A percentile compares a stretch with the other conserved stretches of the same genome.
Evolutionary conservation across 495 filamentous ascomycete species (phyloP).

Genomic region (Xylaria nigripes): DNA sequence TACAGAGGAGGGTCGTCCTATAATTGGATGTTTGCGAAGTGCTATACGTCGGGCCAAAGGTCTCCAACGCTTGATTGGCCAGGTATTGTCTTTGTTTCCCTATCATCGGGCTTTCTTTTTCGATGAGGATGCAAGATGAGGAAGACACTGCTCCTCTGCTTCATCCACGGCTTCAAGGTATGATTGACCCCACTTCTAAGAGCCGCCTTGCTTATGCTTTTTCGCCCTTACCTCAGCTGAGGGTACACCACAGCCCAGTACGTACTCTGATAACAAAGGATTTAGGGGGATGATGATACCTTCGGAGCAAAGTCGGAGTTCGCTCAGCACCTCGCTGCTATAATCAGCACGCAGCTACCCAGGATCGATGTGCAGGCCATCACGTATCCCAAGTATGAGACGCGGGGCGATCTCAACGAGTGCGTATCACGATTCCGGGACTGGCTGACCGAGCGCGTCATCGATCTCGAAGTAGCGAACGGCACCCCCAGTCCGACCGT

Average conservation of each 20-base stretch:
- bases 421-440: slow-evolving; percentile 76
- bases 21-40: too few relatives aligned
- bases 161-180: slow-evolving; percentile 98
- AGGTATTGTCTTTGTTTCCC: background rate
- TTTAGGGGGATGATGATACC: slow-evolving; percentile 78
- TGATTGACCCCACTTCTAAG: slow-evolving; percentile 8
- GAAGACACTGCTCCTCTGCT: slow-evolving; percentile 83
- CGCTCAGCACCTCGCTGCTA: slow-evolving; percentile 60
- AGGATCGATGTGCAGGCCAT: slow-evolving; percentile 60
- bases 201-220: too few relatives aligned
- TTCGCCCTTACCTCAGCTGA: background rate
- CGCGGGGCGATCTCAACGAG: slow-evolving; percentile 73
- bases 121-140: slow-evolving; percentile 52
- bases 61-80: background rate
- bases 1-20: too few relatives aligned
- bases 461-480: slow-evolving; percentile 83
- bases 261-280: slow-evolving; percentile 1
- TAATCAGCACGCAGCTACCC: slow-evolving; percentile 64
- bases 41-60: too few relatives aligned
- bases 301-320: slow-evolving; percentile 60
- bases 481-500: slow-evolving; percentile 78
- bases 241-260: background rate
- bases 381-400: slow-evolving; percentile 88
- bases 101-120: background rate
- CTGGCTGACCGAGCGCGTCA: slow-evolving; percentile 88